These are phyloP conservation scores for Ceratocystis papillata DNA, from an alignment of 2,329 filamentous ascomycete species.

Conservation along the genomic window DNA sequence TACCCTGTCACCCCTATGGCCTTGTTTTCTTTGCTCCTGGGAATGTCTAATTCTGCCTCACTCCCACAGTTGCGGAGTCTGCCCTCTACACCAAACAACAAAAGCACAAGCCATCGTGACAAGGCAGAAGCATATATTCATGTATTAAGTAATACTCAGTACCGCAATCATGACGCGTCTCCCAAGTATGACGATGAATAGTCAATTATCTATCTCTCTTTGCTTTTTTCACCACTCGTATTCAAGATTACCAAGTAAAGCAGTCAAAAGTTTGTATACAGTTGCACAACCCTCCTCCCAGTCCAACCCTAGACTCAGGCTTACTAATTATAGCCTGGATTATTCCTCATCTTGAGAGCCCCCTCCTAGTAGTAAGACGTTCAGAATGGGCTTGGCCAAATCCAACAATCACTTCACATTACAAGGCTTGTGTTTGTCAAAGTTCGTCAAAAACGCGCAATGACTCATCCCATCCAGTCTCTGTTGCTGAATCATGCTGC, in stretches of 20 bases:
- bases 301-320: neutral
- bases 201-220: neutral
- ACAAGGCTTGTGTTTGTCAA: constrained; percentile 27
- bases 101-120: constrained; percentile 8
- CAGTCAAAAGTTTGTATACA: neutral
- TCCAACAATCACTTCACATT: neutral
- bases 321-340: neutral
- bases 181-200: neutral
- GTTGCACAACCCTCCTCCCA: neutral
- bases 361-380: neutral
- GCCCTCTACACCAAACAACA: neutral
- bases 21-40: neutral
- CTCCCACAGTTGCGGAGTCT: neutral
- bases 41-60: constrained; percentile 9
- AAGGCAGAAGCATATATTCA: neutral
- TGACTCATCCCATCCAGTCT: constrained; percentile 31
- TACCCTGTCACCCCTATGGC: neutral
- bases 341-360: neutral
- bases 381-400: too few relatives aligned
- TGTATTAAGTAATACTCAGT: neutral
- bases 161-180: constrained; percentile 1
- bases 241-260: neutral
- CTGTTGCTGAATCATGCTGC: constrained; percentile 11
- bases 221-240: neutral
- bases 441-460: constrained; percentile 40